Percentiles rank a stretch among this genome's conserved stretches.
phyloP scores from a whole-genome alignment of 345 rosid species.

The Orychophragmus violaceus region DNA sequence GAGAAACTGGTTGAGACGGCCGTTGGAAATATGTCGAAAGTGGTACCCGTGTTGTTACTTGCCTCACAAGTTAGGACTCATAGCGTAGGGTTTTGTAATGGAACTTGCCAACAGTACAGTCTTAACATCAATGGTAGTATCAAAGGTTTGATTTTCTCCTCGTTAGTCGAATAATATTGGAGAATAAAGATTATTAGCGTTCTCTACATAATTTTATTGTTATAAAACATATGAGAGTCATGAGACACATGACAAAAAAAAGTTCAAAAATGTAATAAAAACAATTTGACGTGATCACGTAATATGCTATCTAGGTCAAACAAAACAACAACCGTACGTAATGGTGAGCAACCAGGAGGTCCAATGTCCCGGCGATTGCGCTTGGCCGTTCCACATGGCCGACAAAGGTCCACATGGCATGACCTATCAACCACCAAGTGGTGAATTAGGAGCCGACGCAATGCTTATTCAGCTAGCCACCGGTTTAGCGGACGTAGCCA shows the following conservation, averaged over 20 bases:
- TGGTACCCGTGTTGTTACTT: constrained; percentile 41
- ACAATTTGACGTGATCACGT: neutral
- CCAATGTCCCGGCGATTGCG: constrained; percentile 64
- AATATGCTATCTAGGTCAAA: neutral
- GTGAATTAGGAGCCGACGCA: constrained; percentile 54
- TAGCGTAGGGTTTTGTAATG: constrained; percentile 40
- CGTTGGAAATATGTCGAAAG: constrained; percentile 21
- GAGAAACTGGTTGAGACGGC: constrained; percentile 30
- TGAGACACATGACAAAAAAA: neutral
- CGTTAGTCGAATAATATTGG: neutral
- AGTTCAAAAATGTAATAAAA: neutral
- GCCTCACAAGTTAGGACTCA: constrained; percentile 37
- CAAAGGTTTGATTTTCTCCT: constrained; percentile 6
- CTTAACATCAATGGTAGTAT: constrained; percentile 19
- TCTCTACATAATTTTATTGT: neutral
- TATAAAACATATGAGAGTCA: neutral
- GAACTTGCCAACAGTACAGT: constrained; percentile 44
- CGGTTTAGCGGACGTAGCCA: constrained; percentile 43
- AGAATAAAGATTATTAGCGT: neutral
- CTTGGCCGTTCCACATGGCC: constrained; percentile 56
- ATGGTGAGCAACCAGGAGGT: constrained; percentile 51
- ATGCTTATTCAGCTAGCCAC: constrained; percentile 53
- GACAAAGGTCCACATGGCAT: constrained; percentile 40
- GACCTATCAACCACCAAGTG: constrained; percentile 47
- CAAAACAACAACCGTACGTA: constrained; percentile 35